A percentile compares a stretch with the other conserved stretches of the same genome.
Evolutionary conservation across 768 basidiomycete species (phyloP).

Genomic region (Cystobasidium tubakii): DNA sequence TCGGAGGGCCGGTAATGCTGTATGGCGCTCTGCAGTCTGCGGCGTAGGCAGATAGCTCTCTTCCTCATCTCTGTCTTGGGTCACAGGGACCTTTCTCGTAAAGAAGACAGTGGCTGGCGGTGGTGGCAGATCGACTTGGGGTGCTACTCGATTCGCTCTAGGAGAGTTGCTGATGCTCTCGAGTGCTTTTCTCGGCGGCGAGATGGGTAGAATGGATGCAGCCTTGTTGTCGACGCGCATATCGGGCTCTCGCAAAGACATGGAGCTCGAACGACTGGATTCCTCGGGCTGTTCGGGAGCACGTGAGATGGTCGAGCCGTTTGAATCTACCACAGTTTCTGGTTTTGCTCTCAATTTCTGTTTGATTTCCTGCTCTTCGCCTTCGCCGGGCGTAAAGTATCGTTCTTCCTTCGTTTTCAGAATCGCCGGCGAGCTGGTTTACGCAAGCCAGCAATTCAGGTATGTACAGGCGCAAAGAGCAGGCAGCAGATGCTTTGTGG

Average conservation of each 20-base stretch:
- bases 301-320: background rate
- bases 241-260: background rate
- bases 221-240: background rate
- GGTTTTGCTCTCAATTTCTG: background rate
- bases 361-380: constrained; percentile 22
- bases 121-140: background rate
- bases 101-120: background rate
- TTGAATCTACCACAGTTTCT: background rate
- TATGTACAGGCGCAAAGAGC: no score
- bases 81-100: background rate
- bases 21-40: background rate
- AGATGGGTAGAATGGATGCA: background rate
- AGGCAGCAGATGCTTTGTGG: no score
- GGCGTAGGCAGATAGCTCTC: constrained; percentile 8
- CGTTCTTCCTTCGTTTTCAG: constrained; percentile 5
- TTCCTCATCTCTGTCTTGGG: background rate
- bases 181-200: background rate
- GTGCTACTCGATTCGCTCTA: background rate
- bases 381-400: constrained; percentile 13
- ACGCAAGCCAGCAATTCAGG: background rate
- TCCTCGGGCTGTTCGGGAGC: background rate
- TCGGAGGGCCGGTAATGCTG: background rate
- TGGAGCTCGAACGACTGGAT: background rate
- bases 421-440: background rate
- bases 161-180: constrained; percentile 13